Conservation (phyloP, 441 rosid genomes). For the Pelargonium fulgidum region DNA sequence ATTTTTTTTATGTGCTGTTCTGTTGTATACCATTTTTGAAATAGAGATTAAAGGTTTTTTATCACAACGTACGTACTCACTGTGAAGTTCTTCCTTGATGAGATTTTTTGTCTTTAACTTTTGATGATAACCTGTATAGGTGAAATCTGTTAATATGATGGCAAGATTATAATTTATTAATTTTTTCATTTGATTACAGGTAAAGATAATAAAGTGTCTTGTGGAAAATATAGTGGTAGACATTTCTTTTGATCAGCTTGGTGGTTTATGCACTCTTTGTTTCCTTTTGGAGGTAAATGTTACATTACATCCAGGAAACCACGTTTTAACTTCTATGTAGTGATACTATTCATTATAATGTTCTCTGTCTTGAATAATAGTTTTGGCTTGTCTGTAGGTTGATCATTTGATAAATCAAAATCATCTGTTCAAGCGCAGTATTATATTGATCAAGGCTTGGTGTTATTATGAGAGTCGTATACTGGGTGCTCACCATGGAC, state of each 20-base stretch:
- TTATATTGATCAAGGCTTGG: constrained; percentile 25
- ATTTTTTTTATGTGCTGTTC: not conserved
- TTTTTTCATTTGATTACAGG: constrained; percentile 34
- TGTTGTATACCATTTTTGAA: not conserved
- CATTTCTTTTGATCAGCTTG: constrained; percentile 96
- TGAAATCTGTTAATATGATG: not conserved
- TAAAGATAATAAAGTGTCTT: constrained; percentile 92
- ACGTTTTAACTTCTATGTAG: not conserved
- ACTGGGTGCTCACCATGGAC: constrained; percentile 23
- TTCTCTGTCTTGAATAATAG: not conserved
- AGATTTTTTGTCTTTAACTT: not conserved
- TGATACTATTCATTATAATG: too few species aligned
- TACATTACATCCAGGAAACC: not conserved
- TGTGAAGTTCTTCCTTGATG: constrained; percentile 1
- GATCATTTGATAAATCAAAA: constrained; percentile 16
- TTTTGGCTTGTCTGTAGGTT: constrained; percentile 7
- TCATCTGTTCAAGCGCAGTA: constrained; percentile 24
- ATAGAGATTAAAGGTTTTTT: too few species aligned
- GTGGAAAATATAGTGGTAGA: constrained; percentile 99
- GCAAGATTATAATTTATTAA: not conserved
- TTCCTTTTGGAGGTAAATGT: constrained; percentile 87
- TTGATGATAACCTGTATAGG: not conserved
- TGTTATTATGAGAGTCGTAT: constrained; percentile 24
- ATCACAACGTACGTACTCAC: not conserved
- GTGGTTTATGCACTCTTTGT: constrained; percentile 97